Evolutionary conservation across 2,329 filamentous ascomycete genomes (phyloP).

Genomic region (Thyridium curvatum): DNA sequence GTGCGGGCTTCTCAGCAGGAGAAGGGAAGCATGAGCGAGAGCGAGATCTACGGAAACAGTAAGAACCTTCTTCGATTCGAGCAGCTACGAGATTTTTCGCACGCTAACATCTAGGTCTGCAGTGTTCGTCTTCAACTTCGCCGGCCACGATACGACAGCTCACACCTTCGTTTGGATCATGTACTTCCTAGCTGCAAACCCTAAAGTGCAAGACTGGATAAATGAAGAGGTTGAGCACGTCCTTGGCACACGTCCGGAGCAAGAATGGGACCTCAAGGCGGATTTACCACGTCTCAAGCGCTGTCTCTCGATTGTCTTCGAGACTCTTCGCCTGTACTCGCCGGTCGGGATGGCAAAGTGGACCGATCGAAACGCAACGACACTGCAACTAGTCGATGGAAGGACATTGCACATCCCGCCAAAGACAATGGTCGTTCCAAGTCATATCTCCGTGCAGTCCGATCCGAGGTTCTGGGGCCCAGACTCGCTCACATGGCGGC

Average conservation of each 20-base stretch:
- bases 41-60: slow-evolving; percentile 40
- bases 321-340: slow-evolving; percentile 33
- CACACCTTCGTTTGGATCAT: slow-evolving; percentile 34
- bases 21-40: slow-evolving; percentile 10
- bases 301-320: slow-evolving; percentile 31
- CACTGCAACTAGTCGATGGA: slow-evolving; percentile 9
- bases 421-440: slow-evolving; percentile 12
- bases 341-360: slow-evolving; percentile 21
- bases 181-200: slow-evolving; percentile 35
- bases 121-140: slow-evolving; percentile 39
- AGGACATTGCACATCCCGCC: slow-evolving; percentile 13
- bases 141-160: slow-evolving; percentile 45
- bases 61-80: too few species aligned
- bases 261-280: slow-evolving; percentile 24
- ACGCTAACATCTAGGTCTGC: too few species aligned
- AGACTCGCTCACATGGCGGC: slow-evolving; percentile 15
- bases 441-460: slow-evolving; percentile 14
- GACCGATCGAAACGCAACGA: slow-evolving; percentile 9
- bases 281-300: slow-evolving; percentile 33
- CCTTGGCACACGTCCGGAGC: slow-evolving; percentile 7
- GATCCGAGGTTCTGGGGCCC: slow-evolving; percentile 17
- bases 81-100: too few species aligned
- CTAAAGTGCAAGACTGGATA: slow-evolving; percentile 37
- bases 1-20: background rate
- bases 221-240: slow-evolving; percentile 28